A percentile compares a stretch with the other conserved stretches of the same genome.
Evolutionary conservation across 2,329 filamentous ascomycete genomes (phyloP).

Genomic region (Xylariaceae sp.): DNA sequence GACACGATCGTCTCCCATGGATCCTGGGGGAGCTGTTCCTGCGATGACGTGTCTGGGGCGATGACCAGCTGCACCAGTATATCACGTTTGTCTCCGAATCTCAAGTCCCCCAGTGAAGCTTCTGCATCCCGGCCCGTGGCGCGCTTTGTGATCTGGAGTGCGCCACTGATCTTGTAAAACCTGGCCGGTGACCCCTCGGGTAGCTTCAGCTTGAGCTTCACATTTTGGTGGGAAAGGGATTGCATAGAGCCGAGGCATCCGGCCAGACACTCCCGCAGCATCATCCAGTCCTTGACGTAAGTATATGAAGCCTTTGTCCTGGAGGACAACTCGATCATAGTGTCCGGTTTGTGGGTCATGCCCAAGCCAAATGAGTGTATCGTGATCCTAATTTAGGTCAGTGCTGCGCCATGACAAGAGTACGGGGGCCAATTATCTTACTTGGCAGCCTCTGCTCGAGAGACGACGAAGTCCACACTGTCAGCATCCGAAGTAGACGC

Average conservation of each 20-base stretch:
- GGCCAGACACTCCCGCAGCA: conserved; percentile 91
- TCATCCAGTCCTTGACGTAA: conserved; percentile 99
- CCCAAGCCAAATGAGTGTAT: conserved; percentile 96
- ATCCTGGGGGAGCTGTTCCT: conserved; percentile 84
- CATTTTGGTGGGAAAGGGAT: conserved; percentile 94
- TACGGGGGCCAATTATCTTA: conserved; percentile 39
- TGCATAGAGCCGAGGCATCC: conserved; percentile 89
- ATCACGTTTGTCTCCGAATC: conserved; percentile 91
- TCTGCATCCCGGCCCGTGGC: conserved; percentile 92
- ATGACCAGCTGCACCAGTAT: conserved; percentile 93
- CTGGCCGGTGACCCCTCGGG: conserved; percentile 96
- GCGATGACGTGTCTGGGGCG: conserved; percentile 71
- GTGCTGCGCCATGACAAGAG: conserved; percentile 5
- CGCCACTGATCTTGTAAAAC: conserved; percentile 97
- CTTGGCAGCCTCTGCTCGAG: conserved; percentile 93
- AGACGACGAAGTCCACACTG: conserved; percentile 96
- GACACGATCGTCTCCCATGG: conserved; percentile 97
- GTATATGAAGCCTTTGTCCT: conserved; percentile 95
- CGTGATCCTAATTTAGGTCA: conserved; percentile 56
- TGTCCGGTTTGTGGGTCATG: conserved; percentile 95
- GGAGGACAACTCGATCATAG: conserved; percentile 94
- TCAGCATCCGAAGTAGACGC: conserved; percentile 90
- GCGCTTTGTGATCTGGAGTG: conserved; percentile 90
- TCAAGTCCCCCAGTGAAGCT: conserved; percentile 80
- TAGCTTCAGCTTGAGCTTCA: conserved; percentile 86